A percentile compares a stretch with the other conserved stretches of the same genome.
These are phyloP conservation scores for Scheffersomyces cryptocercus DNA, from an alignment of 1,139 yeast genomes.

Conservation along the genomic window DNA sequence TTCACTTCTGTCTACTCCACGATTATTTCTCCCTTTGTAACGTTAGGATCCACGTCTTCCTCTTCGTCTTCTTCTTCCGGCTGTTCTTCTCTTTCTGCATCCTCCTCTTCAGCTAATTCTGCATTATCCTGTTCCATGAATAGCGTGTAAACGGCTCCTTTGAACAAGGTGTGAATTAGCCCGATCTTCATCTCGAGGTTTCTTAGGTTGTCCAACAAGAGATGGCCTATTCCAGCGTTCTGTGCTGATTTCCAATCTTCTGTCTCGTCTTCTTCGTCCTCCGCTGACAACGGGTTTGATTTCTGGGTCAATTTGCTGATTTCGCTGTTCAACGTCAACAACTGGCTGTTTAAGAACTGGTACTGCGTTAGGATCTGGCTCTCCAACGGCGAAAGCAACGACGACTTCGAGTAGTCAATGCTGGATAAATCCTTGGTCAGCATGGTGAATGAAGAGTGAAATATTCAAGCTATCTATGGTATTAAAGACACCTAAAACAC, in stretches of 20 bases:
- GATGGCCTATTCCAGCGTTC: slow-evolving; percentile 20
- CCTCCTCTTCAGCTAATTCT: slow-evolving; percentile 1
- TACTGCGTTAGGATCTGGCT: slow-evolving; percentile 46
- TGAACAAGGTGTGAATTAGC: slow-evolving; percentile 63
- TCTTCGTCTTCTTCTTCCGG: slow-evolving; percentile 2
- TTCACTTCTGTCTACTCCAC: not conserved
- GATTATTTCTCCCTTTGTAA: not conserved
- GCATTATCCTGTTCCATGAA: slow-evolving; percentile 41
- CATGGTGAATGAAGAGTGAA: no score
- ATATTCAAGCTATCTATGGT: no score
- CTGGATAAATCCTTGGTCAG: not conserved
- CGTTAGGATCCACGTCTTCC: not conserved
- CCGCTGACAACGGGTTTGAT: slow-evolving; percentile 2
- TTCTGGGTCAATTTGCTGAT: slow-evolving; percentile 28
- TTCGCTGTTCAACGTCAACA: slow-evolving; percentile 35
- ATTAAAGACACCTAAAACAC: no score
- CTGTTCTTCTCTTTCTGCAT: not conserved
- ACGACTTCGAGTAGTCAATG: slow-evolving; percentile 30
- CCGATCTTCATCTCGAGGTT: slow-evolving; percentile 65
- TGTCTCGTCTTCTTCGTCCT: slow-evolving; percentile 3
- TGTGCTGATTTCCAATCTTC: not conserved
- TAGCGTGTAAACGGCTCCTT: slow-evolving; percentile 66
- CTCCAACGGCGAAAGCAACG: slow-evolving; percentile 38
- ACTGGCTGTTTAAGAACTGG: slow-evolving; percentile 45
- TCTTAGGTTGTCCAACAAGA: slow-evolving; percentile 50